These are phyloP conservation scores for Epithele typhae DNA, from an alignment of 768 basidiomycete species.

Conservation along the genomic window DNA sequence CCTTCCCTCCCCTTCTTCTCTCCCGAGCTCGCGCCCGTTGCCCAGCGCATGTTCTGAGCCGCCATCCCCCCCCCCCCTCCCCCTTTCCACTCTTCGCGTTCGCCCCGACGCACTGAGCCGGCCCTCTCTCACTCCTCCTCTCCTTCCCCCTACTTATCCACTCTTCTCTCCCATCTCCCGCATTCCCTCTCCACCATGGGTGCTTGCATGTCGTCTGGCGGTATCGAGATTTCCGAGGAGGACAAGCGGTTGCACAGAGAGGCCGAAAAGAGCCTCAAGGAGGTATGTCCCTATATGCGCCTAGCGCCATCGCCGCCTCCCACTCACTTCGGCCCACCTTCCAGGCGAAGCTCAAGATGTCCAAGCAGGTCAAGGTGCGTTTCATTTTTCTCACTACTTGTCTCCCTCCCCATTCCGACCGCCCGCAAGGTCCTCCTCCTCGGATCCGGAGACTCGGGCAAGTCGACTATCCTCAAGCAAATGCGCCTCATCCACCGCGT, in stretches of 20 bases:
- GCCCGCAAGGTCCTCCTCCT: slow-evolving; percentile 71
- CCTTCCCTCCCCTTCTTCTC: too few species aligned
- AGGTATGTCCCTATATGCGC: slow-evolving; percentile 41
- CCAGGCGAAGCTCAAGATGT: slow-evolving; percentile 72
- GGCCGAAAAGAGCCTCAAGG: slow-evolving; percentile 74
- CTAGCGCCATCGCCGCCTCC: not conserved
- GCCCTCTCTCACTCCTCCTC: slow-evolving; percentile 1
- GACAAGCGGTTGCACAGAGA: slow-evolving; percentile 63
- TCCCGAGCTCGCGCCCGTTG: not conserved
- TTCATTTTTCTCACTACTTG: slow-evolving; percentile 35
- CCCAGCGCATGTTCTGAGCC: not conserved
- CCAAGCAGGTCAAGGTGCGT: slow-evolving; percentile 70
- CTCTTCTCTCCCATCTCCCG: slow-evolving; percentile 5
- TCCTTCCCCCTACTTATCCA: slow-evolving; percentile 1
- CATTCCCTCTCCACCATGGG: slow-evolving; percentile 44
- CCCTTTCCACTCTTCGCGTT: slow-evolving; percentile 8
- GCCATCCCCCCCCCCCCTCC: slow-evolving; percentile 9
- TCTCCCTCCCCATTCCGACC: slow-evolving; percentile 40
- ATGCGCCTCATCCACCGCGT: slow-evolving; percentile 94
- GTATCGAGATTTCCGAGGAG: slow-evolving; percentile 60
- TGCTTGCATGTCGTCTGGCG: slow-evolving; percentile 67
- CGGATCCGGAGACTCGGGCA: slow-evolving; percentile 92
- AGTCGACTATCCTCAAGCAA: slow-evolving; percentile 95
- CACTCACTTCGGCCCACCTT: slow-evolving; percentile 4
- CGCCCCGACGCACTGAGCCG: not conserved